Base-by-base conservation (phyloP, 2,329 filamentous ascomycete species). In the Botrytis sinoallii region DNA sequence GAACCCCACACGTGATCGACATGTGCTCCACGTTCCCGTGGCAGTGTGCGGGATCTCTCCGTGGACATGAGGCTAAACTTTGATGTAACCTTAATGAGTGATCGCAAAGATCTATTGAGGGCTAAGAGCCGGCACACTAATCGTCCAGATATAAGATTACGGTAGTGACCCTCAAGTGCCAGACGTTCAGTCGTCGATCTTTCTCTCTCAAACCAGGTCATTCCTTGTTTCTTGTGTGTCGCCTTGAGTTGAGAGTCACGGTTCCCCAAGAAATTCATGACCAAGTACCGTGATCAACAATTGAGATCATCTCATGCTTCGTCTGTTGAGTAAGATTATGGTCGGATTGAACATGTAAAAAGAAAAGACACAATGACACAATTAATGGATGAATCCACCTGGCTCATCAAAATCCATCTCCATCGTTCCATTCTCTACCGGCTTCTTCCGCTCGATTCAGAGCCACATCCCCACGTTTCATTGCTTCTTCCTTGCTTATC, bases 391-490 rank as follows among this genome's bases (percentile, higher is more conserved):
- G 16, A 29, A 35, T 38, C 40, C 40, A 40, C 57, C 46, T 61
- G 4, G 20, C 12, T 14, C 32, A 52, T 73, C 59, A 71, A 59
- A 71, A 73, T 32, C 75, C 76, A 73, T 78, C 77, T 10, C 75
- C 77, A 55, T 76, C 71, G 40, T 75, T 71, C 77, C 77, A 78
- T 35, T 70, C 67, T 42, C 76, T 76, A 12, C 76, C 77, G 18
- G 59, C 77, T 66, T 79, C 76, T 35, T 71, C 73, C 8, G 78
- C 76, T 70, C 78, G 74, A 57, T 76, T 76, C 44, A 61, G 66
- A 6, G 76, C 76, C 29, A 76, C 67, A 74, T 77, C 77, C 16
- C 78, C 77, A 52, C 72, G 73, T 40, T 70, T 63, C 60, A 77
- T 79, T n/a, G 78, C 77, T 71, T 73, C 52, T 66, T 77, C 60